Evolutionary conservation across 768 basidiomycete species (phyloP).

Genomic region (Collybiopsis luxurians): DNA sequence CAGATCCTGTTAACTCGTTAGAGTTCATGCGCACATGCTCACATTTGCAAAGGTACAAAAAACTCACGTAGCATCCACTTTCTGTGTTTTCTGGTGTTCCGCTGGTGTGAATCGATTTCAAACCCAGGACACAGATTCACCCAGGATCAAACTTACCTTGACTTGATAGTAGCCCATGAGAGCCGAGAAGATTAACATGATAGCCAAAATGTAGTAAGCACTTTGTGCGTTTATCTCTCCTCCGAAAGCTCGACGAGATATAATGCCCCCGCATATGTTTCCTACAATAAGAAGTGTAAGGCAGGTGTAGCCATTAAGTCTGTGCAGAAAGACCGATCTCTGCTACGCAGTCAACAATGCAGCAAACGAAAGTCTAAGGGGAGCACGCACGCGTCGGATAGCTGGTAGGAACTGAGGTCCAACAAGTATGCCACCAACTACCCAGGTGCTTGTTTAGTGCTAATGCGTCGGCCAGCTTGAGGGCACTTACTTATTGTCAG

Average conservation of each 20-base stretch:
- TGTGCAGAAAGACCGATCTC: slow-evolving; percentile 19
- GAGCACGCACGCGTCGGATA: slow-evolving; percentile 20
- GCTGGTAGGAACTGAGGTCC: slow-evolving; percentile 23
- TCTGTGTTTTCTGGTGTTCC: slow-evolving; percentile 21
- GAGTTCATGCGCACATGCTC: not conserved
- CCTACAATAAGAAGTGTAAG: slow-evolving; percentile 17
- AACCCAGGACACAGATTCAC: too few relatives aligned
- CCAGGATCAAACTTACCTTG: too few relatives aligned
- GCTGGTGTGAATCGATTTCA: too few relatives aligned
- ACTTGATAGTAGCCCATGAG: slow-evolving; percentile 19
- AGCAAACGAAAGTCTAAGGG: not conserved
- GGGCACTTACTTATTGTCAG: slow-evolving; percentile 19
- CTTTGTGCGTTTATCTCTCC: slow-evolving; percentile 25
- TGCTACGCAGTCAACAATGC: slow-evolving; percentile 3
- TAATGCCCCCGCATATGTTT: slow-evolving; percentile 17
- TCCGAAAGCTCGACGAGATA: slow-evolving; percentile 19
- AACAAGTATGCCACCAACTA: slow-evolving; percentile 22
- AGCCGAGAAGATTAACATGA: slow-evolving; percentile 17
- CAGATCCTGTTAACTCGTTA: slow-evolving; percentile 15
- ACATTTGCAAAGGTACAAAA: not conserved
- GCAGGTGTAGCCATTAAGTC: slow-evolving; percentile 21
- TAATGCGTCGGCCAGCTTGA: not conserved
- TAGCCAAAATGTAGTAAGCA: slow-evolving; percentile 18
- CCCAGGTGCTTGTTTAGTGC: not conserved
- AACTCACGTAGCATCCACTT: slow-evolving; percentile 27